A percentile compares a stretch with the other conserved stretches of the same genome.
Evolutionary conservation across 1,284 basidiomycete species (phyloP).

Genomic region (Phaffia rhodozyma): DNA sequence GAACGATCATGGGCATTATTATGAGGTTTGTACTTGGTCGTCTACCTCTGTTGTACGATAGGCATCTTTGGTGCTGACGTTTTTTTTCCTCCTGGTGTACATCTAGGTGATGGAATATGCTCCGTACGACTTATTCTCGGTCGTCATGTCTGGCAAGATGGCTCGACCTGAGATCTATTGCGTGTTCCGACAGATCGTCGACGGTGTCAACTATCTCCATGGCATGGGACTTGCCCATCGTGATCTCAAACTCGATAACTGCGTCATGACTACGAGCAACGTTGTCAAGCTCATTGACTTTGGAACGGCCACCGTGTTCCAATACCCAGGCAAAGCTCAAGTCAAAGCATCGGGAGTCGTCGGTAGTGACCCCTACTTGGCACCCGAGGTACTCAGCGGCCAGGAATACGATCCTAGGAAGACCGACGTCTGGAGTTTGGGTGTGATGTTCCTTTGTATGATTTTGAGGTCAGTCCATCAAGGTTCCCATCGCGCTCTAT

Average conservation of each 20-base stretch:
- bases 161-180: constrained; percentile 95
- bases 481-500: background rate
- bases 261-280: constrained; percentile 89
- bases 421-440: constrained; percentile 96
- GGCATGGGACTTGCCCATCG: constrained; percentile 94
- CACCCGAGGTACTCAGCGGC: constrained; percentile 78
- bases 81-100: constrained; percentile 14
- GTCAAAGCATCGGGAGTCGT: constrained; percentile 79
- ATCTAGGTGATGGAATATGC: constrained; percentile 96
- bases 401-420: constrained; percentile 88
- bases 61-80: no score
- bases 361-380: constrained; percentile 95
- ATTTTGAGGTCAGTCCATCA: constrained; percentile 43
- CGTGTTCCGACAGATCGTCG: constrained; percentile 96
- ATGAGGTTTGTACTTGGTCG: constrained; percentile 54
- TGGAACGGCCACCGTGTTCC: constrained; percentile 97
- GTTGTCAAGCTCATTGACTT: constrained; percentile 99
- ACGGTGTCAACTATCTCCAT: constrained; percentile 96
- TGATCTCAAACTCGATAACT: constrained; percentile 98
- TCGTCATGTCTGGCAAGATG: constrained; percentile 99
- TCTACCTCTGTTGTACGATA: constrained; percentile 7
- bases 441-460: constrained; percentile 99
- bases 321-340: constrained; percentile 83
- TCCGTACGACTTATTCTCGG: constrained; percentile 93
- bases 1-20: constrained; percentile 93